Base-by-base conservation (phyloP, 2,329 filamentous ascomycete species). In the Exophiala oligosperma region DNA sequence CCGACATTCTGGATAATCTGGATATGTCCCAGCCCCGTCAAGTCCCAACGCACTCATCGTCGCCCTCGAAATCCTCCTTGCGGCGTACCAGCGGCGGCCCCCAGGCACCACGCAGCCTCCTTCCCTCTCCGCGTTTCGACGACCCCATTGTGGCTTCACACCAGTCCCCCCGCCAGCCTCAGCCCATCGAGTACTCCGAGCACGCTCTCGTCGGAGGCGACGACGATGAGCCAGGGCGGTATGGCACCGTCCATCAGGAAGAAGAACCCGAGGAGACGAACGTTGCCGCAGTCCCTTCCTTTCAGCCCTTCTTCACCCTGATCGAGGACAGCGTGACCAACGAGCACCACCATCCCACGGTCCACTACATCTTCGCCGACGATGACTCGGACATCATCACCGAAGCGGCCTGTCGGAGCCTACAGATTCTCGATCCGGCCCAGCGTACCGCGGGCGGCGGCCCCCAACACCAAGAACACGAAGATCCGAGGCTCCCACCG, bases 301-400 rank as follows among this genome's bases (percentile, higher is more conserved):
- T 96, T 73, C 81, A 85, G 46, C 90, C 91, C 2, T 88, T 96
- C 77, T 97, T 96, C 78, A 89, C 91, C 1, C 79, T 97, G 43
- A 81, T 97, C 64, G 86, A 90, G 69, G 92, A 96, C 72, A 76
- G 82, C 9, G 82, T 84, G n/a, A 87, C 84, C 7, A 82, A 85
- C 67, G 84, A 90, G 47, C 89, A 91, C 61, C 82, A 91, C 68
- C 92, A 97, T 71, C 94, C 93, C 1, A 86, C 84, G 53, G 86
- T 96, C 1, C 91, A 93, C 76, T 97, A 97, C 76, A 83, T 97
- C 69, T 97, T 99, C 77, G 84, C 85, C 66, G 92, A 97, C 73
- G 94, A 97, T 74, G 92, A 97, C 70, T 84, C 86, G 1, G 89
- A 92, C 48, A 78, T 89, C 46, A 79, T 96, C 38, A 89, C 89